Evolutionary conservation across 495 filamentous ascomycete species (phyloP).

Genomic region (Evernia prunastri): DNA sequence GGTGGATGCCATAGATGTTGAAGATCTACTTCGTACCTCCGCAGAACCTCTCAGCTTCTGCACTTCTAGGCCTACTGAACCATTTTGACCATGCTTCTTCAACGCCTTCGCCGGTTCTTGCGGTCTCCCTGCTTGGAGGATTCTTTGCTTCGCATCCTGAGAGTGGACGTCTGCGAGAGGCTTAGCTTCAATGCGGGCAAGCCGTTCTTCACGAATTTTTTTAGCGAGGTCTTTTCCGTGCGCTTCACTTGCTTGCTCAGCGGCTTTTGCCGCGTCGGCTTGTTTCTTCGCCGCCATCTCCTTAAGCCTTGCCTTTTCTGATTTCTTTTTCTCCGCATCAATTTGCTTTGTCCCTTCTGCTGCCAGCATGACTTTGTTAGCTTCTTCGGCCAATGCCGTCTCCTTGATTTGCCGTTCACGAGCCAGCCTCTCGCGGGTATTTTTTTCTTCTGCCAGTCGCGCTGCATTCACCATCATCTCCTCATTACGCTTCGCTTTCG

Average conservation of each 20-base stretch:
- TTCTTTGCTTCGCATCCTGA: neutral
- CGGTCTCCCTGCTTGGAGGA: neutral
- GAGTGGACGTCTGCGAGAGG: neutral
- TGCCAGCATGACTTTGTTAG: constrained; percentile 16
- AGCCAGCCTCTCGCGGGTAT: neutral
- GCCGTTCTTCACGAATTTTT: neutral
- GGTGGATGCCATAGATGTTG: constrained; percentile 5
- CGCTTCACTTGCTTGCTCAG: neutral
- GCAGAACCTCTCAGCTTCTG: neutral
- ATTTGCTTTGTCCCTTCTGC: constrained; percentile 20
- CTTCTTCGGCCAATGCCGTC: constrained; percentile 15
- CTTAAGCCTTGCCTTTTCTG: constrained; percentile 3
- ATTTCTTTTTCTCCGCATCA: constrained; percentile 13
- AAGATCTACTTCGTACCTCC: constrained; percentile 1
- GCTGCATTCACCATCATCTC: neutral
- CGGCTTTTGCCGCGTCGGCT: constrained; percentile 1
- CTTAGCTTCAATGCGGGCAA: neutral
- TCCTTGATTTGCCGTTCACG: constrained; percentile 3
- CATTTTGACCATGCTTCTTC: neutral
- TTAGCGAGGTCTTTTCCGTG: neutral
- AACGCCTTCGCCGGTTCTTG: neutral
- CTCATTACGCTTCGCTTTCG: neutral
- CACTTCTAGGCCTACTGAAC: neutral
- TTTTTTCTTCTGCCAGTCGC: neutral
- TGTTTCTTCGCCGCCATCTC: neutral